Conservation (phyloP, 257 asterid species). For the Penstemon eatonii region DNA sequence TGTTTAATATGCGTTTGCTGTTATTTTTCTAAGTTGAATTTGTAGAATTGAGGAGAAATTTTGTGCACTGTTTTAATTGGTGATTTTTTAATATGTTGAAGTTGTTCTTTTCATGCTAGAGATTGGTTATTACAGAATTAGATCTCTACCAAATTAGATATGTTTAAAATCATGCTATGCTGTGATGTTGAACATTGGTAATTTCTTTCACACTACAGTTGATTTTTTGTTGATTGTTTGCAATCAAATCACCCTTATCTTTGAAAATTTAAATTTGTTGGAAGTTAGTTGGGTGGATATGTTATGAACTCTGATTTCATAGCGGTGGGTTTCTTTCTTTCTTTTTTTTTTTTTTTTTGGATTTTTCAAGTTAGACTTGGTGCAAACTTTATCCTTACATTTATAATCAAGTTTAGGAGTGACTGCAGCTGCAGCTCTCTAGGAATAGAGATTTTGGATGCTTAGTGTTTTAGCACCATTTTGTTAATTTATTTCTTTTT, state of each 20-base stretch:
- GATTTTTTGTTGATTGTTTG: too few relatives aligned
- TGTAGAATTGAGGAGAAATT: not conserved
- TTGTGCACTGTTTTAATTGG: not conserved
- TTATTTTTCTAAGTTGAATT: not conserved
- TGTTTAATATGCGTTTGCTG: not conserved
- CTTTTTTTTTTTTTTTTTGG: not conserved
- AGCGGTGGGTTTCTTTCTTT: not conserved
- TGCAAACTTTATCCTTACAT: not conserved
- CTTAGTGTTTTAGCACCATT: not conserved
- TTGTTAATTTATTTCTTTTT: not conserved
- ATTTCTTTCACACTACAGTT: not conserved
- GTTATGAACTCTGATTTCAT: too few relatives aligned
- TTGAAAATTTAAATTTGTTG: not conserved
- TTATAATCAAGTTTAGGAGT: not conserved
- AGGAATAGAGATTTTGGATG: not conserved
- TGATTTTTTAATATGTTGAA: not conserved
- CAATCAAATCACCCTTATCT: not conserved
- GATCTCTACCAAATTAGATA: not conserved
- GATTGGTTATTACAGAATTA: not conserved
- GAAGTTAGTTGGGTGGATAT: too few relatives aligned
- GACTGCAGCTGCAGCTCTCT: not conserved
- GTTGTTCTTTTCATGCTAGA: not conserved
- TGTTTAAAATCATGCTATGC: not conserved
- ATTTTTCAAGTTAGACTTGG: constrained; percentile 5
- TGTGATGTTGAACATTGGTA: not conserved